phyloP scores from a whole-genome alignment of 768 basidiomycete species.

The Hysterangium stoloniferum region DNA sequence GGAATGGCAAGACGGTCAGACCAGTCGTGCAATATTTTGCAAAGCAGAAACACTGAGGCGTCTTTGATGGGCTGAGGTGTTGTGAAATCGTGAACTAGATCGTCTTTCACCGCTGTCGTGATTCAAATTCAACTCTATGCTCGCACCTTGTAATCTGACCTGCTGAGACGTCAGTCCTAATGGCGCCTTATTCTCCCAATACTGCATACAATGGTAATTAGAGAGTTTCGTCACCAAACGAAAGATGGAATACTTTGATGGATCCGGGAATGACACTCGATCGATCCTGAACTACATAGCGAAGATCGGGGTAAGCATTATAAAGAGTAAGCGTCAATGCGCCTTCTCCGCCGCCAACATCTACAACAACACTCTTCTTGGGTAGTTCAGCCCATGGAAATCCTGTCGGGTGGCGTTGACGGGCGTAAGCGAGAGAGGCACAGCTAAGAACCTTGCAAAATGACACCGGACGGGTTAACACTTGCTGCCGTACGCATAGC shows the following conservation, averaged over 20 bases:
- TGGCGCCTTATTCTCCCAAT: neutral
- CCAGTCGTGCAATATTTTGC: constrained; percentile 23
- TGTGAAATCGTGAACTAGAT: constrained; percentile 15
- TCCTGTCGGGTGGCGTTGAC: constrained; percentile 27
- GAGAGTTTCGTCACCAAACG: neutral
- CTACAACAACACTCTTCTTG: neutral
- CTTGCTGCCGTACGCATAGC: constrained; percentile 24
- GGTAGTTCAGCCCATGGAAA: neutral
- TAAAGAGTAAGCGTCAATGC: constrained; percentile 18
- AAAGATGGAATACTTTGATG: neutral
- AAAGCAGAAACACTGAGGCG: constrained; percentile 19
- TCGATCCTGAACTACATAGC: constrained; percentile 25
- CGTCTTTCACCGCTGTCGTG: no score
- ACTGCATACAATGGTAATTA: neutral
- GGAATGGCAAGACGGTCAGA: constrained; percentile 7
- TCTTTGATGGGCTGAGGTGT: constrained; percentile 16
- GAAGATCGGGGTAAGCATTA: constrained; percentile 16
- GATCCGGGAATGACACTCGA: constrained; percentile 18
- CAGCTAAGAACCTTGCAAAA: constrained; percentile 17
- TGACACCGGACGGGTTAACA: constrained; percentile 13
- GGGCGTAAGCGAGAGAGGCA: constrained; percentile 14
- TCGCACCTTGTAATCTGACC: constrained; percentile 2
- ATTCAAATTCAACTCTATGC: neutral
- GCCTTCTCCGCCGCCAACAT: constrained; percentile 20
- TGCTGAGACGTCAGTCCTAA: neutral